Conservation (phyloP, 257 asterid species). For the Thymus quinquecostatus region DNA sequence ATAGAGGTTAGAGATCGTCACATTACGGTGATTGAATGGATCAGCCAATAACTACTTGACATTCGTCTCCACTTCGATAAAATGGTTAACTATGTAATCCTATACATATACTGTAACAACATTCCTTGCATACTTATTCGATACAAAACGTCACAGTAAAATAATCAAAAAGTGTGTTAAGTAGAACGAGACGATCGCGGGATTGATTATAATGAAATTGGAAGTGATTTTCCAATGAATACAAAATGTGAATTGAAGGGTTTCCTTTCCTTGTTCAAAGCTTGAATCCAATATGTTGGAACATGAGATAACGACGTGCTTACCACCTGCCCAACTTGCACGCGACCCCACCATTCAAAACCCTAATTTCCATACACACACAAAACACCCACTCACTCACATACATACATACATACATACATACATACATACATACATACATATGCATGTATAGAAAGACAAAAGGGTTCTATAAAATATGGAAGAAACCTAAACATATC, state of each 20-base stretch:
- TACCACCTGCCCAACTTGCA: slow-evolving; percentile 54
- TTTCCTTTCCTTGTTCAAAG: background rate
- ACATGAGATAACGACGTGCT: slow-evolving; percentile 53
- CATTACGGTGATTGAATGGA: too few species aligned
- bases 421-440: background rate
- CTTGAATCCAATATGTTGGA: slow-evolving; percentile 33
- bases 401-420: slow-evolving; percentile 9
- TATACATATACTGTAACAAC: too few species aligned
- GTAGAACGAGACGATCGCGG: too few species aligned
- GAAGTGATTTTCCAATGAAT: background rate
- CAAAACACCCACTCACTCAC: slow-evolving; percentile 13
- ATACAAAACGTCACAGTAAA: too few species aligned
- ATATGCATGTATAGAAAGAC: slow-evolving; percentile 16
- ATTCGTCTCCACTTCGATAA: too few species aligned
- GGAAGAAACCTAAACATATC: slow-evolving; percentile 32
- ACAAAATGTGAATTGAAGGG: slow-evolving; percentile 19
- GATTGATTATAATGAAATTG: background rate
- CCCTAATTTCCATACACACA: slow-evolving; percentile 45
- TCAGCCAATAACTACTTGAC: too few species aligned
- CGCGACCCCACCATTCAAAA: slow-evolving; percentile 54
- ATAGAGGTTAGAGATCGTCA: too few species aligned
- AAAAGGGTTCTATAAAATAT: slow-evolving; percentile 32
- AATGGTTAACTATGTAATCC: too few species aligned
- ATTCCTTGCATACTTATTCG: too few species aligned
- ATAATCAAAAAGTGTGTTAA: too few species aligned